Percentiles rank a stretch among this genome's conserved stretches.
Conservation (phyloP, 2,329 filamentous ascomycete genomes). For the Verticillium alfalfae region DNA sequence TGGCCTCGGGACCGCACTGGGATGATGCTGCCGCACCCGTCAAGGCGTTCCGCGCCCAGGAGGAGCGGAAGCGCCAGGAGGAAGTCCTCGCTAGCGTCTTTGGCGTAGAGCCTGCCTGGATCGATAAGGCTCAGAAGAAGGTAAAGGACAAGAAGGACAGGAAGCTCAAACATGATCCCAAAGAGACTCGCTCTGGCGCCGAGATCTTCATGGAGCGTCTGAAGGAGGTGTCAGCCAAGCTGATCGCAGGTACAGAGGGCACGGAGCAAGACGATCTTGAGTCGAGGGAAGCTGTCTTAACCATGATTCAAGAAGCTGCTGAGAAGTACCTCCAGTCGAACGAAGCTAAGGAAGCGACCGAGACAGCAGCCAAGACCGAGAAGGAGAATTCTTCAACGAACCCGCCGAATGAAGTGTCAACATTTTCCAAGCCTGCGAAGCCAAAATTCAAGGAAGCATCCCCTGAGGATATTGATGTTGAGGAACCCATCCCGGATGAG, state of each 20-base stretch:
- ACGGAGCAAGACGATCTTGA: constrained; percentile 18
- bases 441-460: constrained; percentile 6
- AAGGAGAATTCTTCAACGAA: constrained; percentile 1
- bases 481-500: constrained; percentile 26
- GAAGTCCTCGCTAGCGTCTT: constrained; percentile 46
- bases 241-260: constrained; percentile 23
- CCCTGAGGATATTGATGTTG: constrained; percentile 47
- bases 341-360: constrained; percentile 16
- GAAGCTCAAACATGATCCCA: constrained; percentile 20
- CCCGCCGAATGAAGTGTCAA: not conserved
- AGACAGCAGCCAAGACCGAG: not conserved
- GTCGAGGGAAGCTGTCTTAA: constrained; percentile 40
- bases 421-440: not conserved
- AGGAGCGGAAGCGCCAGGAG: constrained; percentile 51
- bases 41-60: constrained; percentile 41
- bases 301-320: constrained; percentile 44
- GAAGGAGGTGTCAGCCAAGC: constrained; percentile 31
- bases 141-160: constrained; percentile 21
- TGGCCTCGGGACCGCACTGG: constrained; percentile 12
- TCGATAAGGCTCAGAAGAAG: constrained; percentile 26
- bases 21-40: constrained; percentile 27
- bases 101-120: constrained; percentile 36
- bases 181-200: constrained; percentile 13
- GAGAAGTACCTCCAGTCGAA: constrained; percentile 41
- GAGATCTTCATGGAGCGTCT: constrained; percentile 31